phyloP scores from a whole-genome alignment of 306 rosid species.

The Adenanthera pavonina region DNA sequence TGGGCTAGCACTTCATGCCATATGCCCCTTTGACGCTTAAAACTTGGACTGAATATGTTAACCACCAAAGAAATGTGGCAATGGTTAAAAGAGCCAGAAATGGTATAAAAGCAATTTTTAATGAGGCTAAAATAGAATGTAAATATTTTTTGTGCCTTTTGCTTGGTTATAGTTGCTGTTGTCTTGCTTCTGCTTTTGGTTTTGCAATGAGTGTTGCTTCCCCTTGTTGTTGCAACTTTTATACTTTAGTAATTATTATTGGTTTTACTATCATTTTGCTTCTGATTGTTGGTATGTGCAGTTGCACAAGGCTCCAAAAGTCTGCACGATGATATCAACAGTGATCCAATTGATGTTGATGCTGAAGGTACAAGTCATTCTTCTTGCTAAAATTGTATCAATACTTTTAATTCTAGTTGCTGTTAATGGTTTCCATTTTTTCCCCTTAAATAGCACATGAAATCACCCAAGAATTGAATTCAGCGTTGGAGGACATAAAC shows the following conservation, averaged over 20 bases:
- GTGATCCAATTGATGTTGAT: constrained; percentile 55
- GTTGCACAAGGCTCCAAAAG: constrained; percentile 40
- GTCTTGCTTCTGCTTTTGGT: background rate
- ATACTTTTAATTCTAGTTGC: background rate
- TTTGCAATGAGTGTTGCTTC: background rate
- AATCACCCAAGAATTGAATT: constrained; percentile 33
- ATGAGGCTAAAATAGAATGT: background rate
- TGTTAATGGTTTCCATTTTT: constrained; percentile 25
- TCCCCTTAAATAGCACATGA: constrained; percentile 12
- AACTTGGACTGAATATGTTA: background rate
- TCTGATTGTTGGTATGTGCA: constrained; percentile 25
- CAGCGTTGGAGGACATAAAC: constrained; percentile 31
- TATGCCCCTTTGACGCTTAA: background rate
- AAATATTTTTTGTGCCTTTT: background rate
- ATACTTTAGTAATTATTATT: background rate
- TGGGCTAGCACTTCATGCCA: background rate
- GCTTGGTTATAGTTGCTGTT: background rate
- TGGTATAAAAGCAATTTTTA: background rate
- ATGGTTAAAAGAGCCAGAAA: background rate
- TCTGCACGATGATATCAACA: background rate
- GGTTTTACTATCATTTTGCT: background rate
- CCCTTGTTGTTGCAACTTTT: background rate
- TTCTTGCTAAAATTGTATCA: constrained; percentile 25
- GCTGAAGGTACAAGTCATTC: constrained; percentile 45
- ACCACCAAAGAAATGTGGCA: background rate